Base-by-base conservation (phyloP, 2,329 filamentous ascomycete genomes). In the Cytospora leucostoma region DNA sequence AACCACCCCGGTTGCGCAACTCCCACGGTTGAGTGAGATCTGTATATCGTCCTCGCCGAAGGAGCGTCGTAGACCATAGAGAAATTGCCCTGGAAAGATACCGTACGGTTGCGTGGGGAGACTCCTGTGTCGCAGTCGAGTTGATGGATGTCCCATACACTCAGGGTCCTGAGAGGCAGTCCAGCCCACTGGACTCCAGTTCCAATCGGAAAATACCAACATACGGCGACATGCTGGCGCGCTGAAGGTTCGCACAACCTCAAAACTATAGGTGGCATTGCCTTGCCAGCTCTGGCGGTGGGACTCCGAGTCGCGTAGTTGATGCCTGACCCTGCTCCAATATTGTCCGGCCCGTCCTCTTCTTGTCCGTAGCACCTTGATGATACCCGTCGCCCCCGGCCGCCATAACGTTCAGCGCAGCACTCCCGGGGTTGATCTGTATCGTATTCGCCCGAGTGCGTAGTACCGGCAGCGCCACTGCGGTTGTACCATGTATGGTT, bases 181-280 rank as follows among this genome's bases (percentile, higher is more conserved):
- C n/a, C 44, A 44, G 40, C 7, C 40, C 40, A n/a, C 7, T 44
- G 7, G 17, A 44, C 6, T n/a, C 40, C 40, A 7, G 8, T 12
- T 47, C 44, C 12, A 1, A 12, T 3, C 44, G 17, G 4, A 56
- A 58, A 17, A 65, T 35, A 40, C 63, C 63, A 32, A 56, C 60
- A 11, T 59, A 65, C 4, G 54, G 32, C 6, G 49, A 60, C 8
- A 51, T 17, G n/a, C 3, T 19, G 35, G 10, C 19, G 7, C 19
- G 51, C 40, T 10, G 51, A 21, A 21, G 40, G 49, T 13, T 44
- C 44, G 49, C 61, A 66, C 5, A 51, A 12, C 15, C 37, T 12
- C n/a, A 66, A 40, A 34, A 56, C 64, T 11, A 56, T 37, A 12
- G 64, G 58, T 15, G 64, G 57, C 35, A 57, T 58, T 57, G 61